Base-by-base conservation (phyloP, 2,329 filamentous ascomycete genomes). In the Aspergillus melleus region DNA sequence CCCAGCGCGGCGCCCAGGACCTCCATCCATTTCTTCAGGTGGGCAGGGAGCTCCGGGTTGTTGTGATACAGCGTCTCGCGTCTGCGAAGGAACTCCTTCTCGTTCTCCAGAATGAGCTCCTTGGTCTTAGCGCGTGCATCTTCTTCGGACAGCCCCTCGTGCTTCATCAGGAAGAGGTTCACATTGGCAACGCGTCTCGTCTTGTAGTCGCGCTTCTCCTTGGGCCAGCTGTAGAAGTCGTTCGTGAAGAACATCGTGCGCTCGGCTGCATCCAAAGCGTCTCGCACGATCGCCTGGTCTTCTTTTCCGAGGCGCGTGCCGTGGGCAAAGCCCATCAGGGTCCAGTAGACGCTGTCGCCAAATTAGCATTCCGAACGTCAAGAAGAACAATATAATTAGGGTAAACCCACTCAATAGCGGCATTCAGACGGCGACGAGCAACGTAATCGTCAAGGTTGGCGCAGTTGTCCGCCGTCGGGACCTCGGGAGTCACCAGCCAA, bases 171-270 rank as follows among this genome's bases (percentile, higher is more conserved):
- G 55, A 61, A 61, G 2, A 58, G 39, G 19, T 61, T 61, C 20
- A 61, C 58, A 24, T 63, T 63, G 54, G 58, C 55, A 16, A 61
- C 55, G 36, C 46, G 52, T 49, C 53, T 32, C 50, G 44, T 54
- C 53, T 56, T 61, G 16, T 50, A 52, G 26, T 55, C 32, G 32
- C 52, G 58, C 49, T 61, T 61, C 42, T 63, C 58, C 29, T 58
- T 58, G 29, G 58, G 50, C 61, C 61, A 63, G 58, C 61, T 63
- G 39, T 60, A 63, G 55, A 61, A 63, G 53, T 63, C 61, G 42
- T 62, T 62, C 44, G 58, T 60, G 44, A 62, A 62, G 58, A 60
- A 60, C 57, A 61, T 61, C 42, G 55, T 52, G 19, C 60, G 58
- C 49, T 62, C 61, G 16, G 61, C 60, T 19, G 60, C 56, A 24